These are phyloP conservation scores for Obba rivulosa DNA, from an alignment of 768 basidiomycete species.

Conservation along the genomic window DNA sequence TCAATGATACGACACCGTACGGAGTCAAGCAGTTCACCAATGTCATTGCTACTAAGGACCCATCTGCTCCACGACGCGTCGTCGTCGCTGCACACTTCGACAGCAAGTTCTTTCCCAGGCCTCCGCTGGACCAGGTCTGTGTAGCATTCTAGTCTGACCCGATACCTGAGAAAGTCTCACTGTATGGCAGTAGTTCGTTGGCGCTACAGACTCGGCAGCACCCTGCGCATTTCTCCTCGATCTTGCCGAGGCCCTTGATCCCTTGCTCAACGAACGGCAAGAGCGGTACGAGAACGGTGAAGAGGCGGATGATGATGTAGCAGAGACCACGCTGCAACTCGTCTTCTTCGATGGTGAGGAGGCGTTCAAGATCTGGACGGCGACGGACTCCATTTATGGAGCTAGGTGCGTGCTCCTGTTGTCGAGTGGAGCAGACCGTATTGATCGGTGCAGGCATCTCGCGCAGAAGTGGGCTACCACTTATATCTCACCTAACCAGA, in stretches of 20 bases:
- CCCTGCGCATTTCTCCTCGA: constrained; percentile 94
- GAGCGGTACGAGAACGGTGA: constrained; percentile 47
- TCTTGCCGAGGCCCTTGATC: constrained; percentile 78
- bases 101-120: constrained; percentile 77
- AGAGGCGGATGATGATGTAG: constrained; percentile 70
- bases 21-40: constrained; percentile 81
- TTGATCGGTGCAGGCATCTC: constrained; percentile 60
- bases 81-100: constrained; percentile 92
- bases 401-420: constrained; percentile 54
- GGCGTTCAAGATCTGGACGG: constrained; percentile 88
- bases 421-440: not conserved
- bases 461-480: constrained; percentile 78
- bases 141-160: not conserved
- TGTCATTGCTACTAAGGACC: constrained; percentile 92
- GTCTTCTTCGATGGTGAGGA: constrained; percentile 99
- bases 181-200: constrained; percentile 67
- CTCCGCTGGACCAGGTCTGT: constrained; percentile 70
- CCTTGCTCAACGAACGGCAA: constrained; percentile 58
- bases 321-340: constrained; percentile 83
- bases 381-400: constrained; percentile 90
- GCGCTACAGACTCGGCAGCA: constrained; percentile 95
- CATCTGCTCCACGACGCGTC: constrained; percentile 72
- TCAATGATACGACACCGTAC: constrained; percentile 75
- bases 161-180: not conserved
- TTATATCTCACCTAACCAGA: constrained; percentile 53